Conservation (phyloP, 495 filamentous ascomycete genomes). For the Penicillium canescens region DNA sequence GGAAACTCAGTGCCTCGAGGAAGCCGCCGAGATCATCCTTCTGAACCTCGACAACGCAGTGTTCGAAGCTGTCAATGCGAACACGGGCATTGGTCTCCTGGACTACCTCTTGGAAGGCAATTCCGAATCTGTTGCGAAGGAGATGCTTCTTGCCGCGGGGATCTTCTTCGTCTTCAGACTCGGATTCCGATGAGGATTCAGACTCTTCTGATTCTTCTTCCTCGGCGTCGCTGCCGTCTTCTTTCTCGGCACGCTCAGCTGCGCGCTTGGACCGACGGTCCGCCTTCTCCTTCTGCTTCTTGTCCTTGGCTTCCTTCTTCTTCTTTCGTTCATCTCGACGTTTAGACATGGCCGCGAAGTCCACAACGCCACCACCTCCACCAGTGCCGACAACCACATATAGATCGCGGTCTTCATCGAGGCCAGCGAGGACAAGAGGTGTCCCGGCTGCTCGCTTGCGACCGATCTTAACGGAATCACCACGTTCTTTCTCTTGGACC, state of each 20-base stretch:
- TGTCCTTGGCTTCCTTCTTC: conserved; percentile 57
- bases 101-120: conserved; percentile 94
- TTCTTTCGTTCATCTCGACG: conserved; percentile 63
- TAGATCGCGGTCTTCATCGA: conserved; percentile 85
- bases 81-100: conserved; percentile 87
- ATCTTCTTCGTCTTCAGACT: conserved; percentile 63
- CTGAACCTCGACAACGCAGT: conserved; percentile 93
- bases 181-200: conserved; percentile 58
- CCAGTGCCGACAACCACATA: conserved; percentile 92
- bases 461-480: conserved; percentile 66
- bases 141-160: conserved; percentile 57
- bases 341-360: conserved; percentile 63
- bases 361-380: conserved; percentile 62
- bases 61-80: conserved; percentile 93
- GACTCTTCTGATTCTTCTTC: conserved; percentile 62
- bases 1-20: conserved; percentile 87
- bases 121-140: conserved; percentile 84
- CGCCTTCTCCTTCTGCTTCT: conserved; percentile 62
- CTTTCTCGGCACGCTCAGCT: conserved; percentile 44
- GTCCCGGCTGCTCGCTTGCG: conserved; percentile 59
- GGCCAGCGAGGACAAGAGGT: conserved; percentile 83
- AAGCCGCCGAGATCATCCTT: conserved; percentile 94
- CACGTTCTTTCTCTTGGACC: conserved; percentile 80
- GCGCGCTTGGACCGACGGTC: conserved; percentile 53
- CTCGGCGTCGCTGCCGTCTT: conserved; percentile 50